A percentile compares a stretch with the other conserved stretches of the same genome.
These are phyloP conservation scores for Arabidopsis hybrid DNA, from an alignment of 441 rosid species.

Conservation along the genomic window DNA sequence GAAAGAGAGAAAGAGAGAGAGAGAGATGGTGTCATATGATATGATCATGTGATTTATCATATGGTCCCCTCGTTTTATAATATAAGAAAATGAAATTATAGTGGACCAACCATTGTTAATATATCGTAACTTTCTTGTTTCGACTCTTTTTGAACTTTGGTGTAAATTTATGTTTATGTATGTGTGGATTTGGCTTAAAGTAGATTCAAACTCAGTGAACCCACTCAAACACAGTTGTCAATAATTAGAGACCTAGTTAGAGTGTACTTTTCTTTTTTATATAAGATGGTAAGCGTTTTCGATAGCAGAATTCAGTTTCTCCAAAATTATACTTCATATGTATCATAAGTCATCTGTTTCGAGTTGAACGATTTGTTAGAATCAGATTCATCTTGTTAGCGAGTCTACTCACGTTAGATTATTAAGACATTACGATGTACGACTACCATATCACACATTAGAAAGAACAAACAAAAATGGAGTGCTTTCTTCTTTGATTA, in stretches of 20 bases:
- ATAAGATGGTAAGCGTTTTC: not conserved
- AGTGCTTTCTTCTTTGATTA: not conserved
- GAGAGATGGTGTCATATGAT: constrained; percentile 33
- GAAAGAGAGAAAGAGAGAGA: not conserved
- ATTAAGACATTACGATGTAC: not conserved
- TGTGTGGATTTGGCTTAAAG: constrained; percentile 14
- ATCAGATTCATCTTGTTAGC: not conserved
- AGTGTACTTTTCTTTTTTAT: not conserved
- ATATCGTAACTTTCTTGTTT: constrained; percentile 19
- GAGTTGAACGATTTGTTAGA: not conserved
- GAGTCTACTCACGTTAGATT: not conserved
- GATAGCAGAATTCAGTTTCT: not conserved
- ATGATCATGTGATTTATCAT: constrained; percentile 39
- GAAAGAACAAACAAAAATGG: not conserved
- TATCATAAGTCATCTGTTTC: not conserved
- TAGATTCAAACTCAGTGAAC: constrained; percentile 11
- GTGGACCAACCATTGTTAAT: constrained; percentile 17
- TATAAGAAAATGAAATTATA: not conserved
- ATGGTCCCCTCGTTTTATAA: constrained; percentile 38
- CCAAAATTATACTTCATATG: not conserved
- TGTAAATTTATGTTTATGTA: constrained; percentile 19
- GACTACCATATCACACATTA: not conserved
- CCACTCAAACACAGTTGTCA: constrained; percentile 10
- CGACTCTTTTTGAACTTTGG: not conserved
- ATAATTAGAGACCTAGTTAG: constrained; percentile 7